Conservation (phyloP, 495 filamentous ascomycete species). For the Corynascus novoguineensis region DNA sequence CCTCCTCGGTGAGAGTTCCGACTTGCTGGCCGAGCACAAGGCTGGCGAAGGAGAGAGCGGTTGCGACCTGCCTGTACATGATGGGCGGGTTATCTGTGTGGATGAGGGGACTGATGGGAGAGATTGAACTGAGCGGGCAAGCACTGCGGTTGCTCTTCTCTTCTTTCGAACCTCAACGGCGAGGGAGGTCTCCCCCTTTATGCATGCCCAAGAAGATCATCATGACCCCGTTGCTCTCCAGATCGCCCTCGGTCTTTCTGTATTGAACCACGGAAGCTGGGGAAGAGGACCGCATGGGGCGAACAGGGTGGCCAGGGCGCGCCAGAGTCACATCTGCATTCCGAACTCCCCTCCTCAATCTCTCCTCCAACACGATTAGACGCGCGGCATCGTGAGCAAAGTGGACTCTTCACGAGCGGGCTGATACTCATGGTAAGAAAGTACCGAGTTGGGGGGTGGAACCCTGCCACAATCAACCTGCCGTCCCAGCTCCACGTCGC, state of each 20-base stretch:
- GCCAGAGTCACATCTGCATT: neutral
- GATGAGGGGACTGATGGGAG: neutral
- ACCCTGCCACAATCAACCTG: neutral
- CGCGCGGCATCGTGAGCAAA: neutral
- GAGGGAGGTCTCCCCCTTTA: neutral
- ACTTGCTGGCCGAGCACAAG: conserved; percentile 46
- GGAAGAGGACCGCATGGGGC: neutral
- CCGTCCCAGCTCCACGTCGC: neutral
- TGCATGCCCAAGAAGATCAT: neutral
- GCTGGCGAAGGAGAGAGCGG: conserved; percentile 32
- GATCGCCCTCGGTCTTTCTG: neutral
- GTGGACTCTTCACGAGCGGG: too few relatives aligned
- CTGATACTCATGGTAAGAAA: too few relatives aligned
- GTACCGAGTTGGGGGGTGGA: too few relatives aligned
- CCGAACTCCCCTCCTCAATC: neutral
- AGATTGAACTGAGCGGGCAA: neutral
- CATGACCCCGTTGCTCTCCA: neutral
- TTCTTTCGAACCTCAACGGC: neutral
- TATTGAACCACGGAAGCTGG: conserved; percentile 5
- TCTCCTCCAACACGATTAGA: neutral
- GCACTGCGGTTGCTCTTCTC: conserved; percentile 1
- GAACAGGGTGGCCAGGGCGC: neutral
- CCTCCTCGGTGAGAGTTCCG: conserved; percentile 46
- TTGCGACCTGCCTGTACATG: conserved; percentile 23
- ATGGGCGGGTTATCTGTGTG: conserved; percentile 2